Conservation (phyloP, 257 asterid species). For the Craterostigma plantagineum region DNA sequence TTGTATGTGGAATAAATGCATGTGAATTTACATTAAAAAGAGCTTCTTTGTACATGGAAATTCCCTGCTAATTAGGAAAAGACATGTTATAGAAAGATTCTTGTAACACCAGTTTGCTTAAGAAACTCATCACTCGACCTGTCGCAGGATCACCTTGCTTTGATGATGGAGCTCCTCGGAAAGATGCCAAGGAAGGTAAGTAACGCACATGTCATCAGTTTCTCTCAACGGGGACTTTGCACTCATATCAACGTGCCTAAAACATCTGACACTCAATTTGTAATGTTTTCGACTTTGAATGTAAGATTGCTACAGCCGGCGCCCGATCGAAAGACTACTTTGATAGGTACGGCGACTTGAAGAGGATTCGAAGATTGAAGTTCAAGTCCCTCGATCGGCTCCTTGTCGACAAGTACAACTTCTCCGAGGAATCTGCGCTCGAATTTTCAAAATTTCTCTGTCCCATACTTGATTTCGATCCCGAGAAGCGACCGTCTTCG, state of each 20-base stretch:
- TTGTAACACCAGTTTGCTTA: too few relatives aligned
- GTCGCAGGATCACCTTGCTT: slow-evolving; percentile 86
- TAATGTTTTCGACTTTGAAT: slow-evolving; percentile 9
- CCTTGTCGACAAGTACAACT: slow-evolving; percentile 55
- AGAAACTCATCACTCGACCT: background rate
- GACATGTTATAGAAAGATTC: too few relatives aligned
- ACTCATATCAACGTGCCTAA: slow-evolving; percentile 1
- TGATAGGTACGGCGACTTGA: slow-evolving; percentile 82
- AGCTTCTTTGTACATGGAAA: too few relatives aligned
- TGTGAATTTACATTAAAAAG: too few relatives aligned
- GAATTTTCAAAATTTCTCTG: slow-evolving; percentile 51
- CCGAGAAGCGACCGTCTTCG: slow-evolving; percentile 88
- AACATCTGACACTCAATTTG: slow-evolving; percentile 14
- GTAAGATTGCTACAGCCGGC: slow-evolving; percentile 63
- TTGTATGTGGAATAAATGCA: too few relatives aligned
- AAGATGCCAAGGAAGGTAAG: slow-evolving; percentile 90
- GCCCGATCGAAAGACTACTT: slow-evolving; percentile 78
- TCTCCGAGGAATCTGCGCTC: slow-evolving; percentile 45
- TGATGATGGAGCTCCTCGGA: slow-evolving; percentile 97
- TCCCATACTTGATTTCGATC: slow-evolving; percentile 77
- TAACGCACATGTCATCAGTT: slow-evolving; percentile 1
- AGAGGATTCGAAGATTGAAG: slow-evolving; percentile 84
- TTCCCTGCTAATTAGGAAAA: too few relatives aligned
- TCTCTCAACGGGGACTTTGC: slow-evolving; percentile 3
- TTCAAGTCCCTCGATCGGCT: slow-evolving; percentile 49